A percentile compares a stretch with the other conserved stretches of the same genome.
phyloP scores from a whole-genome alignment of 2,329 filamentous ascomycete genomes.

The Penicillium rolfsii region DNA sequence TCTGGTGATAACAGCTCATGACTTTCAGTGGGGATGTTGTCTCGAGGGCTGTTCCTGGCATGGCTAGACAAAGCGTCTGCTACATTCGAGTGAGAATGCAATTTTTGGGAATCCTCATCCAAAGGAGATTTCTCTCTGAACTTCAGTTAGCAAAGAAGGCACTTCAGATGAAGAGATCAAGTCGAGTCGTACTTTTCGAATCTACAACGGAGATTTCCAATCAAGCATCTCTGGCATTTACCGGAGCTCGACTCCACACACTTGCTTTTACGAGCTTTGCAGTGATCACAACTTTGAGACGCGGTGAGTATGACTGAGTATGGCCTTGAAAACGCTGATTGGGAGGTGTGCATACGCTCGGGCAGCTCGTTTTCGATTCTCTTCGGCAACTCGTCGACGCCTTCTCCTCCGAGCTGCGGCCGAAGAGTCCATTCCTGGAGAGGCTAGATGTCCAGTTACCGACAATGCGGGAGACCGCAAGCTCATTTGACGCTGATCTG shows the following conservation, averaged over 20 bases:
- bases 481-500: not conserved
- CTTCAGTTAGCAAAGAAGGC: not conserved
- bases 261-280: not conserved
- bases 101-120: not conserved
- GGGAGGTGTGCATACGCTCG: conserved; percentile 29
- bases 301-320: not conserved
- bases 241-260: not conserved
- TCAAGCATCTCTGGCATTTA: not conserved
- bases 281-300: not conserved
- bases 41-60: not conserved
- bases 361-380: conserved; percentile 40
- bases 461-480: not conserved
- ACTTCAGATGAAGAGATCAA: not conserved
- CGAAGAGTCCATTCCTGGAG: not conserved
- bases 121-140: not conserved
- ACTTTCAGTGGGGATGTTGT: not conserved
- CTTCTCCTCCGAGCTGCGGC: conserved; percentile 20
- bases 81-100: not conserved
- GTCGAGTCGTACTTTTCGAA: not conserved
- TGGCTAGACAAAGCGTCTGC: not conserved
- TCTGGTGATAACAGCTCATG: not conserved
- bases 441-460: not conserved
- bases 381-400: conserved; percentile 38
- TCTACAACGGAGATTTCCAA: not conserved
- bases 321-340: too few relatives aligned